Base-by-base conservation (phyloP, 208 protist species). In the Leishmania lainsoni region DNA sequence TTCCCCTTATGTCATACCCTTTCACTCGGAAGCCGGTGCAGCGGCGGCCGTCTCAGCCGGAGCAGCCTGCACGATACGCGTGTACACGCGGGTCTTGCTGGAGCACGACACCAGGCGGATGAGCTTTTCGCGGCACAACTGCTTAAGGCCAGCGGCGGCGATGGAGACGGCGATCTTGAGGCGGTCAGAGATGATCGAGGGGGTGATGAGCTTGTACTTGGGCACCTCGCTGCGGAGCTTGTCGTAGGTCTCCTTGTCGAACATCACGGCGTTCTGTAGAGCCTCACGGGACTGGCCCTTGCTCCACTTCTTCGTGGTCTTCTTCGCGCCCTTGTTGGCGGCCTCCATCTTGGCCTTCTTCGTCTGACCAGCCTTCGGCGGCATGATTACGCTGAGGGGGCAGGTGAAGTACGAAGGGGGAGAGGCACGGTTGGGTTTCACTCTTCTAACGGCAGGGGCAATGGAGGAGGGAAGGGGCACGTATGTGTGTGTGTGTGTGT, bases 181-280 rank as follows among this genome's bases (percentile, higher is more conserved):
- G 32, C 93, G 90, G 83, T 98, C 94, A 69, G 92, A 95, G 79
- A 98, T 93, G 85, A 96, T 93, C 61, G 92, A 90, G 17, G 93
- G 89, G 75, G 96, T 98, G 91, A 98, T 98, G 69, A 97, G 83
- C 84, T 97, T 97, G 89, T 95, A 96, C 90, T 97, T 98, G 80
- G 96, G 94, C 58, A 98, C 96, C 83, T 97, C 94, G 63, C 77
- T 94, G 81, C 89, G 79, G 58, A 98, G 89, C 85, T 96, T 94
- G 78, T 93, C 91, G 83, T 89, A 82, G 52, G 93, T 94, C 42
- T 96, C 92, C 87, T 95, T 96, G 85, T 97, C 94, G 85, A 97
- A 97, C 85, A 98, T 92, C 75, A 98, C 94, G 81, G 94, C 94
- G 87, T 98, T 97, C 86, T 97, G 89, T 48, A 97, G 90, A 26